A percentile compares a stretch with the other conserved stretches of the same genome.
Evolutionary conservation across 768 basidiomycete species (phyloP).

Genomic region (Trametes sanguinea): DNA sequence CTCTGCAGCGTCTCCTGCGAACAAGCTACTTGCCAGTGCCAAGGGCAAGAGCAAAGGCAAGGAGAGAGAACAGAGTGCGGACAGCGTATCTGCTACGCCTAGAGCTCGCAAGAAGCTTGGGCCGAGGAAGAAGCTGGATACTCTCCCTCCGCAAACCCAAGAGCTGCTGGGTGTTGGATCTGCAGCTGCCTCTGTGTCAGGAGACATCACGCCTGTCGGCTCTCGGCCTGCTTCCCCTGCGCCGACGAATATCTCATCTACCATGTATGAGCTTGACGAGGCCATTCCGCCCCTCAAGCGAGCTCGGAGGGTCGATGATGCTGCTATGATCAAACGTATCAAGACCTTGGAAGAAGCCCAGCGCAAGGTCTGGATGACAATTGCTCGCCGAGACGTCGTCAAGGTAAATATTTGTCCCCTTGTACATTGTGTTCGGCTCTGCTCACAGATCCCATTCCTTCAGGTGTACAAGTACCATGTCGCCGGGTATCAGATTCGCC

Average conservation of each 20-base stretch:
- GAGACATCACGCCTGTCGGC: slow-evolving; percentile 69
- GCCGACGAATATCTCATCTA: slow-evolving; percentile 50
- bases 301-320: slow-evolving; percentile 77
- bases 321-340: slow-evolving; percentile 70
- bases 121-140: slow-evolving; percentile 58
- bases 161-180: slow-evolving; percentile 50
- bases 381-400: slow-evolving; percentile 80
- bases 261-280: slow-evolving; percentile 75
- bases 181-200: slow-evolving; percentile 54
- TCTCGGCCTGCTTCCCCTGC: slow-evolving; percentile 75
- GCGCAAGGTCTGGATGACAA: slow-evolving; percentile 87
- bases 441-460: background rate
- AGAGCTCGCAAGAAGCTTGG: slow-evolving; percentile 59
- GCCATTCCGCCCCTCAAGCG: slow-evolving; percentile 67
- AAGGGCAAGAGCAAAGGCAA: slow-evolving; percentile 60
- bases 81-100: slow-evolving; percentile 55
- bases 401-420: slow-evolving; percentile 51
- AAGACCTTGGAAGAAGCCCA: slow-evolving; percentile 82
- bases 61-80: slow-evolving; percentile 58
- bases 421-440: background rate
- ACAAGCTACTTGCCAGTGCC: slow-evolving; percentile 36
- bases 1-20: slow-evolving; percentile 28
- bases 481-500: slow-evolving; percentile 63
- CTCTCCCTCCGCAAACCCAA: slow-evolving; percentile 52
- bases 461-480: slow-evolving; percentile 83